Evolutionary conservation across 2,329 filamentous ascomycete genomes (phyloP).

Genomic region (Seiridium unicorne): DNA sequence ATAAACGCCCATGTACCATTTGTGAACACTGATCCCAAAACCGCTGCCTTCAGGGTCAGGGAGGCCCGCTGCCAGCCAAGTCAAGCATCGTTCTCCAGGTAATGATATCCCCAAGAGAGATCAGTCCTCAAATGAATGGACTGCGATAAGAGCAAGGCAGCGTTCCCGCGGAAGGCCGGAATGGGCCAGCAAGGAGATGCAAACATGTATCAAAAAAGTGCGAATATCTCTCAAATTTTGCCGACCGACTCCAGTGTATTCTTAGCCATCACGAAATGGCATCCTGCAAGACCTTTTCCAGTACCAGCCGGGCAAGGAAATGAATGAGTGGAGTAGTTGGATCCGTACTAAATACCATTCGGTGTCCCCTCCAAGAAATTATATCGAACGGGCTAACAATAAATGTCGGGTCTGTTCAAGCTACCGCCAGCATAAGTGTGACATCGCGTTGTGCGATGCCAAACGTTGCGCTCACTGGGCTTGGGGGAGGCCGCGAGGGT

Average conservation of each 20-base stretch:
- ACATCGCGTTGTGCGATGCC: too few species aligned
- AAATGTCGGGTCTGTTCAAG: too few species aligned
- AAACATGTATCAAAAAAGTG: neutral
- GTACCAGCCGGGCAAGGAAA: neutral
- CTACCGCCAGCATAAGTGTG: too few species aligned
- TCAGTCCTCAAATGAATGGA: too few species aligned
- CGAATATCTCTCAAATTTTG: slow-evolving; percentile 5
- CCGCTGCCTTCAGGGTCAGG: neutral
- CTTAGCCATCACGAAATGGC: neutral
- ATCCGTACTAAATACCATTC: neutral
- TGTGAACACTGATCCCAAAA: neutral
- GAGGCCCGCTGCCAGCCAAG: too few species aligned
- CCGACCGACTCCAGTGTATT: slow-evolving; percentile 4
- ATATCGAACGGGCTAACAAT: too few species aligned
- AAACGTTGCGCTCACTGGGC: too few species aligned
- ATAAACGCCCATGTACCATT: neutral
- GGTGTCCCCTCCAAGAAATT: neutral
- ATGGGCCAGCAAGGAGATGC: neutral
- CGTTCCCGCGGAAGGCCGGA: neutral
- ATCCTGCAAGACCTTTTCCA: neutral
- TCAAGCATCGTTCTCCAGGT: too few species aligned
- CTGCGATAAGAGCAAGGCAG: neutral
- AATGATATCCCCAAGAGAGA: too few species aligned
- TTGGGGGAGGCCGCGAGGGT: neutral
- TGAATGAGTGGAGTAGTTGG: neutral